These are phyloP conservation scores for Isoetes taiwanensis DNA, from an alignment of 75 land plant genomes.

Conservation along the genomic window DNA sequence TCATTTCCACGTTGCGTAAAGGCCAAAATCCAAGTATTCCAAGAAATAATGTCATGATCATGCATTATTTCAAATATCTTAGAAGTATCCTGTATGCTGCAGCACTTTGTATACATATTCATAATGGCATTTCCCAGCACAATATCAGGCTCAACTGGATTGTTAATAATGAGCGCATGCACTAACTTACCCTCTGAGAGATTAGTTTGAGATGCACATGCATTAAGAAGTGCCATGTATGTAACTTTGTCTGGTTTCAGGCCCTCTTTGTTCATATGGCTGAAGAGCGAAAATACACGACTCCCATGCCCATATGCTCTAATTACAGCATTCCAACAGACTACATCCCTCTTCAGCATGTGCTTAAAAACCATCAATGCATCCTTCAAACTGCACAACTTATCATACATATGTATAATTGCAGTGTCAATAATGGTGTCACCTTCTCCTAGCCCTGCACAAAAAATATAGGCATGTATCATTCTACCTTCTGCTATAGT, in stretches of 20 bases:
- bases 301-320: no score
- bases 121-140: conserved; percentile 12
- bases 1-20: neutral
- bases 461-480: conserved; percentile 18
- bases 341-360: no score
- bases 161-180: conserved; percentile 14
- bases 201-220: conserved; percentile 10
- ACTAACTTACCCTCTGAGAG: conserved; percentile 9
- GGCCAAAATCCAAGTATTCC: conserved; percentile 11
- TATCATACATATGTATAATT: conserved; percentile 28
- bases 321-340: no score
- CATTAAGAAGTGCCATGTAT: conserved; percentile 7
- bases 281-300: conserved; percentile 1
- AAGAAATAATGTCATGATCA: conserved; percentile 11
- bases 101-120: conserved; percentile 21
- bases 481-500: conserved; percentile 20
- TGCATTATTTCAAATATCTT: conserved; percentile 10
- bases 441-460: conserved; percentile 32
- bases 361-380: no score
- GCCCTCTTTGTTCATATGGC: neutral
- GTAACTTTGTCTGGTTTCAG: conserved; percentile 12
- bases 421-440: conserved; percentile 50
- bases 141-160: conserved; percentile 16
- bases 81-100: conserved; percentile 2
- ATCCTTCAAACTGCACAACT: no score